Evolutionary conservation across 2,329 filamentous ascomycete species (phyloP).

Genomic region (Leptographium wingfieldii): DNA sequence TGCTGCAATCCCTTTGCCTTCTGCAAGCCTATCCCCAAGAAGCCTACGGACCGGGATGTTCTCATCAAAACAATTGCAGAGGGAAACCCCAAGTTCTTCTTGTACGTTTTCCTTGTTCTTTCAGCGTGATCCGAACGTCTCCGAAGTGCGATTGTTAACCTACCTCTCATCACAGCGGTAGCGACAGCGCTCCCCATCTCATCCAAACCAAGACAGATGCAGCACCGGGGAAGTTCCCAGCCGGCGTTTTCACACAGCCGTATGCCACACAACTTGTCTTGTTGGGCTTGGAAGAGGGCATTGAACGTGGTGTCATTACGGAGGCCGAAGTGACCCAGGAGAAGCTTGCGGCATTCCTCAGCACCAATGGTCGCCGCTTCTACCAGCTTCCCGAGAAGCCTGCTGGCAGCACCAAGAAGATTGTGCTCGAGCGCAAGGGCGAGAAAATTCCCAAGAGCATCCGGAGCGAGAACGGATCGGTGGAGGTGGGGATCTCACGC

Average conservation of each 20-base stretch:
- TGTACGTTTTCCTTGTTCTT: not conserved
- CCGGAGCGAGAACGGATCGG: conserved; percentile 22
- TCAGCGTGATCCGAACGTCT: not conserved
- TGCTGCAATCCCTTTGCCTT: conserved; percentile 14
- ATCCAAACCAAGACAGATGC: conserved; percentile 42
- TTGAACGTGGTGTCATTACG: conserved; percentile 38
- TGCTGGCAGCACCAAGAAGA: conserved; percentile 14
- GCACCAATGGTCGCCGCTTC: conserved; percentile 38
- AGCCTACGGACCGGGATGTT: conserved; percentile 57
- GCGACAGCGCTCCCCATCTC: conserved; percentile 61
- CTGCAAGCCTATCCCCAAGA: conserved; percentile 66
- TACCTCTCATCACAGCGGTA: conserved; percentile 22
- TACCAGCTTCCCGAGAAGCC: conserved; percentile 29
- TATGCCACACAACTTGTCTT: conserved; percentile 48
- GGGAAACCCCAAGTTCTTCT: conserved; percentile 56
- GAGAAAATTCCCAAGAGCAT: conserved; percentile 28
- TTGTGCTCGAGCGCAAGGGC: conserved; percentile 27
- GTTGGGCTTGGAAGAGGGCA: conserved; percentile 47
- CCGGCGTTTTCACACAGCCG: conserved; percentile 71
- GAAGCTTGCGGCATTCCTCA: conserved; percentile 41
- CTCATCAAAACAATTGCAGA: conserved; percentile 51
- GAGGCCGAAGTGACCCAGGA: conserved; percentile 42
- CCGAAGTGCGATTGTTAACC: not conserved
- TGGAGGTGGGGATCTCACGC: conserved; percentile 32
- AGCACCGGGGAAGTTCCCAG: conserved; percentile 41